Percentiles rank a stretch among this genome's conserved stretches.
Evolutionary conservation across 495 filamentous ascomycete genomes (phyloP).

Genomic region (Lindgomyces ingoldianus): DNA sequence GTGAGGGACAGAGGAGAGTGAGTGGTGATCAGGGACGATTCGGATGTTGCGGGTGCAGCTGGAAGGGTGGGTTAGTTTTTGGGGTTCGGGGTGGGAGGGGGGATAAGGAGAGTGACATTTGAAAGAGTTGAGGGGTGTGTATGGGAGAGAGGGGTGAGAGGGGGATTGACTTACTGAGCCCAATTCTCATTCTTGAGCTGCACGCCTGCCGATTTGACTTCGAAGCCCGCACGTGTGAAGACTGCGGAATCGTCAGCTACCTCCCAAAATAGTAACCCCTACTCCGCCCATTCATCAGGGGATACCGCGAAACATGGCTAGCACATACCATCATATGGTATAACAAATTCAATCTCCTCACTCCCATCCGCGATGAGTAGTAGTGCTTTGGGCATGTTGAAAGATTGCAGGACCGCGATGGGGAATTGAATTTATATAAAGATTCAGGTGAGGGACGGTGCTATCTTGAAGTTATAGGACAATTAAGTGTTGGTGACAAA

Average conservation of each 20-base stretch:
- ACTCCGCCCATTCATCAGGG: too few relatives aligned
- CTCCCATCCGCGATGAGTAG: constrained; percentile 41
- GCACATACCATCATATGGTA: constrained; percentile 41
- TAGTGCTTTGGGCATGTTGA: constrained; percentile 36
- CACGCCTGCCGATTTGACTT: constrained; percentile 37
- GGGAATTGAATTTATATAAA: neutral
- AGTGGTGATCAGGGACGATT: constrained; percentile 36
- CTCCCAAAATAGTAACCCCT: too few relatives aligned
- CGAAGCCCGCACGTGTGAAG: constrained; percentile 39
- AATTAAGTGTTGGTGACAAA: too few relatives aligned
- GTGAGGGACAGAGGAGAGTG: constrained; percentile 10
- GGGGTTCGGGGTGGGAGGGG: neutral
- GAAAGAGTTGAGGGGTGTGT: neutral
- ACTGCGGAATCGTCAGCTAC: constrained; percentile 27
- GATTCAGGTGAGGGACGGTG: neutral
- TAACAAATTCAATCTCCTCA: constrained; percentile 45
- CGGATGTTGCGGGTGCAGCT: constrained; percentile 38
- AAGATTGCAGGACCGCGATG: neutral
- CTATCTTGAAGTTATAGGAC: neutral
- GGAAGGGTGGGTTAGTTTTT: neutral
- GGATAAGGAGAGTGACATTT: neutral
- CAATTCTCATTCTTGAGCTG: constrained; percentile 34
- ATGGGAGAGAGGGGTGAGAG: neutral
- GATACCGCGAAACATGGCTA: too few relatives aligned
- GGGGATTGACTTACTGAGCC: constrained; percentile 17